Evolutionary conservation across 106 monocot species (phyloP), one percentile per base, ranked within the genome.

Genomic region (Allium cepa): DNA sequence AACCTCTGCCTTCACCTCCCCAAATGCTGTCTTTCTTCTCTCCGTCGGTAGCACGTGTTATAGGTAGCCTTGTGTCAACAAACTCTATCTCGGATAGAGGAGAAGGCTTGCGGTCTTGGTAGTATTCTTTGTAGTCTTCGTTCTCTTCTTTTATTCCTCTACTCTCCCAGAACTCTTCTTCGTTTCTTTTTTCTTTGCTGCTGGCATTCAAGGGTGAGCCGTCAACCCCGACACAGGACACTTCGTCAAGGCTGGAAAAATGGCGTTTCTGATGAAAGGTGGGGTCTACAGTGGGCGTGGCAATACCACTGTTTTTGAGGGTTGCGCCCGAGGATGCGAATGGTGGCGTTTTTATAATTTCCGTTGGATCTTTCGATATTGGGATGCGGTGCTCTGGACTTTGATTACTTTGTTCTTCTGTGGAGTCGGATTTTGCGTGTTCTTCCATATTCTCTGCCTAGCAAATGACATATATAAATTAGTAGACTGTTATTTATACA

Each of bases 21-120:
- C 66, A 66, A 9, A 66, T 7, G 12, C 47, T 52, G 46, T 63
- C 68, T 13, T 16, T 55, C 49, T 53, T 48, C 70, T 57, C 78
- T 9, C 63, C 56, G 51, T 85, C 83, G 9, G 56, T 76, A 14
- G 77, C 79, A 26, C 56, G 56, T 49, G 49, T 63, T 12, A 83
- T 57, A 49, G 90, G 90, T 59, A 69, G 72, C 77, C 90, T 74
- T 68, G 82, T 85, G 80, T 85, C 85, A 15, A 49, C 75, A 16
- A 85, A 63, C 78, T 83, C 78, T 10, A 90, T 12, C 62, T 83
- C 70, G 53, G 82, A 71, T 49, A 85, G 64, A 49, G 80, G 72
- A n/a, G 85, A 83, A 67, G 90, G 77, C 80, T 83, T 90, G 73
- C 76, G 85, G 17, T 70, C 46, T 59, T 63, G 26, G 72, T 78